Evolutionary conservation across 352 stramenopile genomes (phyloP), one percentile per base, ranked within the genome.

Genomic region (Phytopythium ostracodes): DNA sequence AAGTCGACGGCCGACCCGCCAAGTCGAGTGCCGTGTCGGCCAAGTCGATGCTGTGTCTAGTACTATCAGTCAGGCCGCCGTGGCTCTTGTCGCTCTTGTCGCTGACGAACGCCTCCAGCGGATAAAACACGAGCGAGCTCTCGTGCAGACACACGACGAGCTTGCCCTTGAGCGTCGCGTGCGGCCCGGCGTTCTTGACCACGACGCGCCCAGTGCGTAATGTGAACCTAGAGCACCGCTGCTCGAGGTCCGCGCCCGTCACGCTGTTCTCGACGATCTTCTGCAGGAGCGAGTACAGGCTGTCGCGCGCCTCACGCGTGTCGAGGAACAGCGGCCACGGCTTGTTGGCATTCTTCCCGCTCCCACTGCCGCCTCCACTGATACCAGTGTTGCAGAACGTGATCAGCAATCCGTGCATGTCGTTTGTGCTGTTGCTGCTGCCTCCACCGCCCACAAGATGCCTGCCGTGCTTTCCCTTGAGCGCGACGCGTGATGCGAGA

Each of bases 281-380:
- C 54, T 87, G 71, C 42, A 94, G 59, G 38, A 95, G 86, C 22
- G 69, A 70, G 33, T 81, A 78, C 42, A 95, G 62, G 60, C 93
- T 84, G 57, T 95, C 87, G 27, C 87, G 71, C 22, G 81, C 78
- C 49, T 89, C 77, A 9, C 72, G 56, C 24, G 83, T 91, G 59
- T 95, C 87, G 40, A 95, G 59, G 49, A 89, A 95, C 62, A 93
- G 68, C 38, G 81, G 80, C 87, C 87, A 95, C 4, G 82, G 78
- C 36, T 84, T 77, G 65, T 91, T 73, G 12, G 68, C 66, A 18
- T 22, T 25, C 50, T 56, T 56, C 2, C 50, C 50, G 27, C 42
- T 20, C 5, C 29, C 18, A 62, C 22, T 57, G 66, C n/a, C 33
- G 18, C 24, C 24, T 67, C 25, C 61, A 60, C 22, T 27, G 11